phyloP scores from a whole-genome alignment of 192 early-diverging fungal genomes.

The Kappamyces sp. region DNA sequence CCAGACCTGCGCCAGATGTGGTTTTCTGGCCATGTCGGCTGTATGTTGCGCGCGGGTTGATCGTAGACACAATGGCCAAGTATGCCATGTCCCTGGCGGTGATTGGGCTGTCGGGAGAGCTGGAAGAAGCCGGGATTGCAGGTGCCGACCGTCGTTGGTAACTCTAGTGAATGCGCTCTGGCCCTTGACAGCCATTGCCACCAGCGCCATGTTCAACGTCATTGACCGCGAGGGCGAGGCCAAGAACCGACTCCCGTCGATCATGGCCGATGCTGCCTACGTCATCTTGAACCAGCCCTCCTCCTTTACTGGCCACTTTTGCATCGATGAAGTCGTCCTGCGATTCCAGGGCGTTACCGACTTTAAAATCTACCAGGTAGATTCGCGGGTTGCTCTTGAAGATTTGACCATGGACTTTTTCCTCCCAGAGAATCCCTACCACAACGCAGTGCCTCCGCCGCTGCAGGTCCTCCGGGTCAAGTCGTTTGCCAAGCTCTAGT shows the following conservation, averaged over 20 bases:
- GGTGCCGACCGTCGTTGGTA: slow-evolving; percentile 28
- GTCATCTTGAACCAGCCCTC: slow-evolving; percentile 54
- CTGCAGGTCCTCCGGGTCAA: background rate
- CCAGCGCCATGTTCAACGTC: slow-evolving; percentile 55
- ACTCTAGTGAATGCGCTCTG: slow-evolving; percentile 73
- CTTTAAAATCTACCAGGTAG: slow-evolving; percentile 63
- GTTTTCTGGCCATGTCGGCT: slow-evolving; percentile 55
- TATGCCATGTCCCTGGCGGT: slow-evolving; percentile 70
- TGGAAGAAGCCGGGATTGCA: slow-evolving; percentile 19
- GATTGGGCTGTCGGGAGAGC: slow-evolving; percentile 66
- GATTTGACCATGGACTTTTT: slow-evolving; percentile 53
- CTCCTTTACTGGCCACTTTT: slow-evolving; percentile 56
- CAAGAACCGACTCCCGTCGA: slow-evolving; percentile 43
- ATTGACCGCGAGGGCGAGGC: slow-evolving; percentile 27
- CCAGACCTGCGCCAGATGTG: slow-evolving; percentile 62
- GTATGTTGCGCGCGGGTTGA: background rate
- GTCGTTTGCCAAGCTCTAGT: too few relatives aligned
- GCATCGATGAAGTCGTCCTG: slow-evolving; percentile 75
- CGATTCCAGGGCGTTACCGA: slow-evolving; percentile 63
- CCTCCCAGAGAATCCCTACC: slow-evolving; percentile 28
- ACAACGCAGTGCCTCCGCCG: slow-evolving; percentile 4
- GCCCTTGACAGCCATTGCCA: slow-evolving; percentile 73
- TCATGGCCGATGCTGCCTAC: slow-evolving; percentile 72
- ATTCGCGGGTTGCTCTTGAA: slow-evolving; percentile 42
- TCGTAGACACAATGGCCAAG: slow-evolving; percentile 21